These are phyloP conservation scores for Plasmodium malariae DNA, from an alignment of 169 alveolate genomes.

Conservation along the genomic window DNA sequence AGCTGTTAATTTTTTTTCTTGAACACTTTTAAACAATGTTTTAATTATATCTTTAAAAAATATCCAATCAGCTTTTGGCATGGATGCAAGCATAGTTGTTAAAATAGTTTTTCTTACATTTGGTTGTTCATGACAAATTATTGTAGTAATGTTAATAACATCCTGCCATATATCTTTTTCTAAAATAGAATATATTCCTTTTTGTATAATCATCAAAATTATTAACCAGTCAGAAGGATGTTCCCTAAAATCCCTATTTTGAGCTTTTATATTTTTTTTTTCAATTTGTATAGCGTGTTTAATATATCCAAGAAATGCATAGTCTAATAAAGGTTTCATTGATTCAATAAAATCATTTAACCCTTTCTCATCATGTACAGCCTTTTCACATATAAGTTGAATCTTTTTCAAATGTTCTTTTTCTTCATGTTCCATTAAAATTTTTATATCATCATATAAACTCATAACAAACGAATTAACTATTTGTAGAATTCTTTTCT, in stretches of 20 bases:
- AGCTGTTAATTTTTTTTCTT: slow-evolving; percentile 58
- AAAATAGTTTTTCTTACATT: slow-evolving; percentile 77
- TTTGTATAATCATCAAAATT: slow-evolving; percentile 78
- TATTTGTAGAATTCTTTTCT: slow-evolving; percentile 50
- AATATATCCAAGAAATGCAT: slow-evolving; percentile 81
- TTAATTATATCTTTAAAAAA: slow-evolving; percentile 79
- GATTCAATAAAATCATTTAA: slow-evolving; percentile 78
- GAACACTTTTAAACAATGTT: slow-evolving; percentile 68
- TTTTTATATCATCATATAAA: slow-evolving; percentile 80
- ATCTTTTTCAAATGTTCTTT: slow-evolving; percentile 79
- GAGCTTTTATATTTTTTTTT: slow-evolving; percentile 53
- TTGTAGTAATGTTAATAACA: slow-evolving; percentile 63
- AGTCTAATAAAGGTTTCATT: slow-evolving; percentile 79
- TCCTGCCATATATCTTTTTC: slow-evolving; percentile 82
- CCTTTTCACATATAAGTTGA: slow-evolving; percentile 80
- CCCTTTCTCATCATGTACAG: slow-evolving; percentile 76
- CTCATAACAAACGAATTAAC: slow-evolving; percentile 77
- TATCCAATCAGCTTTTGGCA: slow-evolving; percentile 83
- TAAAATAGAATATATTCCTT: slow-evolving; percentile 78
- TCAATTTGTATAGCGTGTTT: slow-evolving; percentile 78
- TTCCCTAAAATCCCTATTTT: slow-evolving; percentile 70
- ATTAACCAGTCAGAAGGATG: slow-evolving; percentile 81
- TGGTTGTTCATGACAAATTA: slow-evolving; percentile 80
- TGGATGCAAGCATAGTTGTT: slow-evolving; percentile 77
- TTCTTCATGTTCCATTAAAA: slow-evolving; percentile 75